These are phyloP conservation scores for Neckera pumila DNA, from an alignment of 225 moss, liverwort and hornwort genomes.

Conservation along the genomic window DNA sequence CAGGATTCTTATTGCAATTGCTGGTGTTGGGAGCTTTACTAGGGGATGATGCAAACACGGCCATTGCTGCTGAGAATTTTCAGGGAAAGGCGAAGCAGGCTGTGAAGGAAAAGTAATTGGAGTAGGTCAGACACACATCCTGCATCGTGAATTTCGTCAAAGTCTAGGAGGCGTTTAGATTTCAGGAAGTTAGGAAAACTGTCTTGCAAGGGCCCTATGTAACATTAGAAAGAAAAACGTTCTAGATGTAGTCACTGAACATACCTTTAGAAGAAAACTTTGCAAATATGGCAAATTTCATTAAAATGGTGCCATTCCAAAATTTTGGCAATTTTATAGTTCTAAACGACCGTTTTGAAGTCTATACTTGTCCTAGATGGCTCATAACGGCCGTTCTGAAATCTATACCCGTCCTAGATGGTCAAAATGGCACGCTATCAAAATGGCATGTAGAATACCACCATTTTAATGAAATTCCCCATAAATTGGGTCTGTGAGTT, in stretches of 20 bases:
- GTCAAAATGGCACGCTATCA: too few species aligned
- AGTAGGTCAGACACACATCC: not conserved
- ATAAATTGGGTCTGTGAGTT: not conserved
- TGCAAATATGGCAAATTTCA: too few species aligned
- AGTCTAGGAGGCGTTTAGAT: not conserved
- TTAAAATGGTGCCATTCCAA: too few species aligned
- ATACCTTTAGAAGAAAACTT: not conserved
- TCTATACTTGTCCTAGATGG: too few species aligned
- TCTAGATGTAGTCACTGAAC: not conserved
- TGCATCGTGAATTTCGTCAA: not conserved
- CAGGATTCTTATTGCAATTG: not conserved
- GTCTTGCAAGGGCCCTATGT: not conserved
- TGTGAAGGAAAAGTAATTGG: slow-evolving; percentile 1
- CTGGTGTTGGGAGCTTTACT: not conserved
- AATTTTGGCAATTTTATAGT: too few species aligned
- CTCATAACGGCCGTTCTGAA: too few species aligned
- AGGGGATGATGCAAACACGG: not conserved
- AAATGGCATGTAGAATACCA: too few species aligned
- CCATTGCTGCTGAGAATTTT: not conserved
- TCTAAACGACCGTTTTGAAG: too few species aligned
- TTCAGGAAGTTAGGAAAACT: not conserved
- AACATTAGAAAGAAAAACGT: not conserved
- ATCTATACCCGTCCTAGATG: too few species aligned
- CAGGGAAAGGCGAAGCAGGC: not conserved
- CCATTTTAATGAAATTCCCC: too few species aligned